These are phyloP conservation scores for Sphenostylis stenocarpa DNA, from an alignment of 306 rosid species.

Conservation along the genomic window DNA sequence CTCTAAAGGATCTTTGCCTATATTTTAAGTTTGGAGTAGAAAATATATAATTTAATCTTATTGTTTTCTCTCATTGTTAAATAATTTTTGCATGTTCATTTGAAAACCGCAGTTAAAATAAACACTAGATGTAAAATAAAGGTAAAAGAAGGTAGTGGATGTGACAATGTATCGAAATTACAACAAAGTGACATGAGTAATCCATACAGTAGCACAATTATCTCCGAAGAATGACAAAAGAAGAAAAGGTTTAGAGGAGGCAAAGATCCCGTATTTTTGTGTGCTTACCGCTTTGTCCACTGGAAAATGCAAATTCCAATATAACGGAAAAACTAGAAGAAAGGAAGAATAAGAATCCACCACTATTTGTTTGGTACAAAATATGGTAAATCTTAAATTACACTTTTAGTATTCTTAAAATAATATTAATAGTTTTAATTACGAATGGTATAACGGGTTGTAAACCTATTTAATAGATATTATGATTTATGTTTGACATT, in stretches of 20 bases:
- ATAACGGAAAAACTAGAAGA: neutral
- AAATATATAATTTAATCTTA: no score
- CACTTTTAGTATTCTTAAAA: no score
- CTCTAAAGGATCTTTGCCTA: no score
- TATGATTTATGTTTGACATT: no score
- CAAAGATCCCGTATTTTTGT: neutral
- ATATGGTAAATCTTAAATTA: no score
- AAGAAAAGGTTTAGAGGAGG: neutral
- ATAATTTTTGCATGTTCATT: no score
- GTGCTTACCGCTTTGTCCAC: neutral
- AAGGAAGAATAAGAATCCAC: neutral
- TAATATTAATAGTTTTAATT: no score
- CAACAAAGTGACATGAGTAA: neutral
- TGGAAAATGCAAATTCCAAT: constrained; percentile 3
- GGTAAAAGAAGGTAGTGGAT: neutral
- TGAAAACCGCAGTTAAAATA: neutral
- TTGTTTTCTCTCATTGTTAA: no score
- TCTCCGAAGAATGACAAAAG: neutral
- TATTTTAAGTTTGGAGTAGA: no score
- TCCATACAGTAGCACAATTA: neutral
- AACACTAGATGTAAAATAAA: neutral
- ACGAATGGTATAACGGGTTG: no score
- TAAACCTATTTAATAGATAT: no score
- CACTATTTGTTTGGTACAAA: neutral
- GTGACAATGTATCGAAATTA: constrained; percentile 16